phyloP scores from a whole-genome alignment of 2,329 filamentous ascomycete species.

The Alternaria atra region DNA sequence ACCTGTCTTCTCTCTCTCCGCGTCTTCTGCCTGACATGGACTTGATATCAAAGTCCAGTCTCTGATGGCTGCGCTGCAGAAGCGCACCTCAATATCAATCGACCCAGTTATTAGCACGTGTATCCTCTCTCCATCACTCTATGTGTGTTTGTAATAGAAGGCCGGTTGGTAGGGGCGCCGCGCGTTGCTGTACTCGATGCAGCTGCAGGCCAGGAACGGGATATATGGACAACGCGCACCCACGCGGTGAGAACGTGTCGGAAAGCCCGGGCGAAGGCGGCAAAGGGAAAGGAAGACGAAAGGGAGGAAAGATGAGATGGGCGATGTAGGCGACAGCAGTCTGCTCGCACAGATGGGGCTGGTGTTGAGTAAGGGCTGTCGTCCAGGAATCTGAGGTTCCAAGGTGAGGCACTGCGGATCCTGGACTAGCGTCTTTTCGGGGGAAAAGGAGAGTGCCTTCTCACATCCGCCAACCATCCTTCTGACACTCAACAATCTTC shows the following conservation, averaged over 20 bases:
- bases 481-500: slow-evolving; percentile 17
- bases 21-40: slow-evolving; percentile 65
- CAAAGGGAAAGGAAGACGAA: slow-evolving; percentile 8
- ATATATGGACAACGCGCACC: slow-evolving; percentile 36
- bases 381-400: slow-evolving; percentile 35
- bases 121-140: slow-evolving; percentile 40
- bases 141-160: slow-evolving; percentile 17
- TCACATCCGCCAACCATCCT: slow-evolving; percentile 27
- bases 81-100: slow-evolving; percentile 77
- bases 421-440: slow-evolving; percentile 18
- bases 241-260: slow-evolving; percentile 39
- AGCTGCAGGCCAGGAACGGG: slow-evolving; percentile 33
- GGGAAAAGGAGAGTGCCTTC: slow-evolving; percentile 25
- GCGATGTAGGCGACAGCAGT: slow-evolving; percentile 21
- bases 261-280: slow-evolving; percentile 13
- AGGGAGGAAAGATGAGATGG: slow-evolving; percentile 21
- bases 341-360: slow-evolving; percentile 33
- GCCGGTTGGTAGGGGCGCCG: slow-evolving; percentile 14
- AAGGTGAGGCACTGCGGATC: slow-evolving; percentile 25
- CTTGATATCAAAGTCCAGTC: slow-evolving; percentile 78
- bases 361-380: slow-evolving; percentile 35
- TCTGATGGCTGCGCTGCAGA: slow-evolving; percentile 76
- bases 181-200: slow-evolving; percentile 29
- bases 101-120: slow-evolving; percentile 31
- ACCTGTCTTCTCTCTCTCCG: slow-evolving; percentile 32